These are phyloP conservation scores for Erysimum cheiri DNA, from an alignment of 441 rosid species.

Conservation along the genomic window DNA sequence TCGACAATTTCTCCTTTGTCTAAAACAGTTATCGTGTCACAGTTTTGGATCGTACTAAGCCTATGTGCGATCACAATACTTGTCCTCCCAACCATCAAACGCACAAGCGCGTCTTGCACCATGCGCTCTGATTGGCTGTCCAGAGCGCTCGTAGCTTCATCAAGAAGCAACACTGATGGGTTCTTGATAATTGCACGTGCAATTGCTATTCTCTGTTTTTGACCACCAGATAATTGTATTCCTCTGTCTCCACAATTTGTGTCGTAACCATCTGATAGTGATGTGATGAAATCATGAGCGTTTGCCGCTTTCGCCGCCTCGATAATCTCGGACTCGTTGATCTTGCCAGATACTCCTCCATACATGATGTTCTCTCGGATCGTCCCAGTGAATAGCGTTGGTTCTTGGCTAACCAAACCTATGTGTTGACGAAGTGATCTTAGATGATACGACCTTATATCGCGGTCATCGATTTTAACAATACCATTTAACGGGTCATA, in stretches of 20 bases:
- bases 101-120: constrained; percentile 77
- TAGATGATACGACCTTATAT: constrained; percentile 57
- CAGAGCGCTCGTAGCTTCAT: constrained; percentile 82
- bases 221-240: constrained; percentile 75
- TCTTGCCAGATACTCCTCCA: constrained; percentile 41
- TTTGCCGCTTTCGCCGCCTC: constrained; percentile 66
- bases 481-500: constrained; percentile 64
- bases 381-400: constrained; percentile 61
- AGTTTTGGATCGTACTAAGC: no score
- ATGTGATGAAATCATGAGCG: constrained; percentile 69
- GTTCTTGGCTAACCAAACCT: constrained; percentile 82
- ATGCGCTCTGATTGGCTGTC: constrained; percentile 71
- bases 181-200: constrained; percentile 70
- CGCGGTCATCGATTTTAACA: constrained; percentile 60
- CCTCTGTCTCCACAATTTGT: constrained; percentile 74
- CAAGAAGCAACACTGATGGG: constrained; percentile 60
- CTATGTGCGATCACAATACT: constrained; percentile 24
- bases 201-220: constrained; percentile 73
- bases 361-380: constrained; percentile 64
- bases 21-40: no score
- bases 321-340: constrained; percentile 56
- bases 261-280: constrained; percentile 59
- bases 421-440: constrained; percentile 60
- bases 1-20: no score
- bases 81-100: constrained; percentile 77